These are phyloP conservation scores for Emergomyces orientalis DNA, from an alignment of 2,329 filamentous ascomycete species.

Conservation along the genomic window DNA sequence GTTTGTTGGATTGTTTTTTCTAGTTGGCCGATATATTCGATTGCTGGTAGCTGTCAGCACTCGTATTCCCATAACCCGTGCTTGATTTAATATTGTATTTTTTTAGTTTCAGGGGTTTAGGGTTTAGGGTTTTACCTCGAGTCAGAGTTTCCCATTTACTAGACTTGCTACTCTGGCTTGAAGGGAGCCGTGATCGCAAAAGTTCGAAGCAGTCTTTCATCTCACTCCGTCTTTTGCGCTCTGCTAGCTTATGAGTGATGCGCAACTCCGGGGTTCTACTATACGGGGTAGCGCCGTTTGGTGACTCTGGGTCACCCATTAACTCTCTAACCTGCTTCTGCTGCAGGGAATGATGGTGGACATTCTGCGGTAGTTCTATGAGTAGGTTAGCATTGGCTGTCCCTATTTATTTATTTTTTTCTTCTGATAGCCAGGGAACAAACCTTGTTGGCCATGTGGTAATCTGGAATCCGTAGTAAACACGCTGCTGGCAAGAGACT, in stretches of 20 bases:
- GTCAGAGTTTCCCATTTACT: conserved; percentile 46
- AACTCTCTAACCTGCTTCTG: conserved; percentile 41
- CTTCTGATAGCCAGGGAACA: too few relatives aligned
- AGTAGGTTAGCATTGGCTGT: conserved; percentile 9
- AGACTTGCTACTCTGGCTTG: conserved; percentile 42
- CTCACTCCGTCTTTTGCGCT: conserved; percentile 43
- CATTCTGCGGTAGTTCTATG: conserved; percentile 38
- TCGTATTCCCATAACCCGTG: too few relatives aligned
- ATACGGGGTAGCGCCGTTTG: conserved; percentile 37
- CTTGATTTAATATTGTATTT: not conserved
- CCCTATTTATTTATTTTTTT: too few relatives aligned
- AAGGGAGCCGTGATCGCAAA: conserved; percentile 36
- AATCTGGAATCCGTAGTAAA: conserved; percentile 42
- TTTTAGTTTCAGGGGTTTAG: not conserved
- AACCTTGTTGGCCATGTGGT: conserved; percentile 42
- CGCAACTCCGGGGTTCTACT: conserved; percentile 42
- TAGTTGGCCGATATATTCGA: conserved; percentile 40
- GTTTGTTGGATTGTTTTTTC: conserved; percentile 33
- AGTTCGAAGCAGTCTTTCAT: conserved; percentile 46
- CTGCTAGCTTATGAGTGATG: conserved; percentile 43
- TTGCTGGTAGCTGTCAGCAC: conserved; percentile 35
- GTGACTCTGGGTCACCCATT: conserved; percentile 38
- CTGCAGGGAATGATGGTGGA: conserved; percentile 41
- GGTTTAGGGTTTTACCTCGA: conserved; percentile 28
- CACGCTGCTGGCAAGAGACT: conserved; percentile 39